Conservation (phyloP, 805 yeast genomes). For the Zygoascus tannicola region DNA sequence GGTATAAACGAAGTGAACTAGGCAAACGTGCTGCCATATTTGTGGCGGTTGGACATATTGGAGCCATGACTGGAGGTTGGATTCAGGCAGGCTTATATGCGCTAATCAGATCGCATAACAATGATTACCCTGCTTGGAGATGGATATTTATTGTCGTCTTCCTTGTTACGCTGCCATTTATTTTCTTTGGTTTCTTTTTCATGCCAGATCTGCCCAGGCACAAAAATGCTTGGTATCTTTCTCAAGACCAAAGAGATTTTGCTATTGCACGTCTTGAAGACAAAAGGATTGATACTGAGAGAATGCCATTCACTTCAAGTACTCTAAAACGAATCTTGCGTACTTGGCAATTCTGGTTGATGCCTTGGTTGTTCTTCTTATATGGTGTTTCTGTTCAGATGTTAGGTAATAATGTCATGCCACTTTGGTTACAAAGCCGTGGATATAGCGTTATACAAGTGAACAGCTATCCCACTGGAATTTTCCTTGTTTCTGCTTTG, state of each 20-base stretch:
- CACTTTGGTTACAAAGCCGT: constrained; percentile 12
- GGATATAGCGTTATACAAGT: constrained; percentile 11
- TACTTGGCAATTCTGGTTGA: constrained; percentile 13
- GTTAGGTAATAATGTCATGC: constrained; percentile 15
- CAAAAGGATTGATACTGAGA: background rate
- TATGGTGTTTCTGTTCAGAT: constrained; percentile 14
- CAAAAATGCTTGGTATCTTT: constrained; percentile 10
- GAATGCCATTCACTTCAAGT: background rate
- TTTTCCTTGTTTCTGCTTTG: constrained; percentile 8
- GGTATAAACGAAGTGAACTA: constrained; percentile 34
- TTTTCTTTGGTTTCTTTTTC: constrained; percentile 7
- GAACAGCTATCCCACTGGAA: constrained; percentile 13
- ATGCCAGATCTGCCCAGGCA: constrained; percentile 13
- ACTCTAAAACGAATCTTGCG: background rate
- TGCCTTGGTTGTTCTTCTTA: constrained; percentile 12
- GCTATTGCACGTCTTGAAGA: constrained; percentile 5
- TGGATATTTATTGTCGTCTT: constrained; percentile 46
- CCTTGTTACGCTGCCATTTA: constrained; percentile 10
- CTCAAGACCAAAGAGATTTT: constrained; percentile 9
- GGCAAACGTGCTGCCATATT: constrained; percentile 28
- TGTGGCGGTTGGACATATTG: constrained; percentile 37
- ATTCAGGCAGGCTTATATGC: constrained; percentile 40
- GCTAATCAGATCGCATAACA: constrained; percentile 32
- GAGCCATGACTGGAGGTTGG: constrained; percentile 41
- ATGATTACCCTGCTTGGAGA: constrained; percentile 46